Conservation (phyloP, 208 protist species). For the Crithidia acanthocephali region DNA sequence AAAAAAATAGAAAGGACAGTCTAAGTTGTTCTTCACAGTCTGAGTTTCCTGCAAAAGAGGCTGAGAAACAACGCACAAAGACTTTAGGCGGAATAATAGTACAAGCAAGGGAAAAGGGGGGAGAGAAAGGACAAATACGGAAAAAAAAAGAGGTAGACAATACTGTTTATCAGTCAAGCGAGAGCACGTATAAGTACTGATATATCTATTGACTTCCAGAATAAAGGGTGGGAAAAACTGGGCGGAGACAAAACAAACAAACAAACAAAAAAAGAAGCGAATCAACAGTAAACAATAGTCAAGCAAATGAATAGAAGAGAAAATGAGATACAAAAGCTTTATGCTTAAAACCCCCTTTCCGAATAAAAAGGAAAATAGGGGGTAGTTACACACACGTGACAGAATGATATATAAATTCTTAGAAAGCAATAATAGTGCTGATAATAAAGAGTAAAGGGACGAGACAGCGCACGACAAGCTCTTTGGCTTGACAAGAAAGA, state of each 20-base stretch:
- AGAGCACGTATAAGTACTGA: not conserved
- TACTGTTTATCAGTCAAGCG: not conserved
- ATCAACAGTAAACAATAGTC: not conserved
- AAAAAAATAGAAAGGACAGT: not conserved
- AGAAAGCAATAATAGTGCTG: not conserved
- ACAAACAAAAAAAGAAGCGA: not conserved
- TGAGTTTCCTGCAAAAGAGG: not conserved
- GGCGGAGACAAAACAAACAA: not conserved
- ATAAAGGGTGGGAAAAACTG: not conserved
- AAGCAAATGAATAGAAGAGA: not conserved
- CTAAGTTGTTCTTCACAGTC: not conserved
- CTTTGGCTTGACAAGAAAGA: no score
- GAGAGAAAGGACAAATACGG: not conserved
- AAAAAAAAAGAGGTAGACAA: constrained; percentile 5
- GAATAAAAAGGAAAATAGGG: constrained; percentile 2
- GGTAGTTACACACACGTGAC: not conserved
- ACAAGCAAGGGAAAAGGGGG: not conserved
- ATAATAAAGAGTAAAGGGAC: not conserved
- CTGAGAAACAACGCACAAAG: not conserved
- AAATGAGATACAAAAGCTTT: not conserved
- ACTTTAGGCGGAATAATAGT: not conserved
- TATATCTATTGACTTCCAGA: not conserved
- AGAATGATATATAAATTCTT: not conserved
- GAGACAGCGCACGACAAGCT: no score
- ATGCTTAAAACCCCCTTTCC: not conserved